Evolutionary conservation across 345 rosid genomes (phyloP).

Genomic region (Eucalyptus erythrocorys): DNA sequence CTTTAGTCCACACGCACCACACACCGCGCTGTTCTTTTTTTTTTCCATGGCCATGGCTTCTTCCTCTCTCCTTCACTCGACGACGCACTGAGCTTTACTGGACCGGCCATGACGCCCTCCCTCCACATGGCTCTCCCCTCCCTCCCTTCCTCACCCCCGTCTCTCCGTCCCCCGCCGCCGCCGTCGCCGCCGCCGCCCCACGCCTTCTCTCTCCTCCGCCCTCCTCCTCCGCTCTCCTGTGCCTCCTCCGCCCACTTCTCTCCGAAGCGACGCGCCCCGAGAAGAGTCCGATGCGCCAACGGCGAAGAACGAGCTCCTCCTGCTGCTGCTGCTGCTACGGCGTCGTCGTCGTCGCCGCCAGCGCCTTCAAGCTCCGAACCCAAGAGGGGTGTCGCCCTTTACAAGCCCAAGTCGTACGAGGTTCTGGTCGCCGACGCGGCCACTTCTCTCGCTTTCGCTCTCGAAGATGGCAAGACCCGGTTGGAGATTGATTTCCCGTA

Average conservation of each 20-base stretch:
- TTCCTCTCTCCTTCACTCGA: not conserved
- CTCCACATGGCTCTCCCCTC: constrained; percentile 1
- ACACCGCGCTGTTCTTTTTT: not conserved
- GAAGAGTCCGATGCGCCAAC: not conserved
- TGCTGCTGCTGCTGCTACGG: not conserved
- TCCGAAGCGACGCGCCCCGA: not conserved
- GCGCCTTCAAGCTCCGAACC: constrained; percentile 12
- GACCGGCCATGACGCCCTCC: constrained; percentile 1
- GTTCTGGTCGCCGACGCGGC: constrained; percentile 79
- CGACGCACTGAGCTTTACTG: not conserved
- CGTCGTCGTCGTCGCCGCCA: not conserved
- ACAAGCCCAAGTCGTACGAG: constrained; percentile 86
- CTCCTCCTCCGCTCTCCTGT: not conserved
- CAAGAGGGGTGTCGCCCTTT: constrained; percentile 58
- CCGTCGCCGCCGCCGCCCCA: not conserved
- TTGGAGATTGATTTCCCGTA: constrained; percentile 95
- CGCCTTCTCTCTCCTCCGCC: not conserved
- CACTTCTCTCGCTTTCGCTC: constrained; percentile 57
- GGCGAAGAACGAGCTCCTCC: not conserved
- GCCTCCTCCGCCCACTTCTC: not conserved
- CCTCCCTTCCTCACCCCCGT: not conserved
- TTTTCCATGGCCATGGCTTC: not conserved
- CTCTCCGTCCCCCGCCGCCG: not conserved
- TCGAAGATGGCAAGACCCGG: constrained; percentile 63
- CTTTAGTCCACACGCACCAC: not conserved